A percentile compares a stretch with the other conserved stretches of the same genome.
These are phyloP conservation scores for Echria macrotheca DNA, from an alignment of 495 filamentous ascomycete genomes.

Conservation along the genomic window DNA sequence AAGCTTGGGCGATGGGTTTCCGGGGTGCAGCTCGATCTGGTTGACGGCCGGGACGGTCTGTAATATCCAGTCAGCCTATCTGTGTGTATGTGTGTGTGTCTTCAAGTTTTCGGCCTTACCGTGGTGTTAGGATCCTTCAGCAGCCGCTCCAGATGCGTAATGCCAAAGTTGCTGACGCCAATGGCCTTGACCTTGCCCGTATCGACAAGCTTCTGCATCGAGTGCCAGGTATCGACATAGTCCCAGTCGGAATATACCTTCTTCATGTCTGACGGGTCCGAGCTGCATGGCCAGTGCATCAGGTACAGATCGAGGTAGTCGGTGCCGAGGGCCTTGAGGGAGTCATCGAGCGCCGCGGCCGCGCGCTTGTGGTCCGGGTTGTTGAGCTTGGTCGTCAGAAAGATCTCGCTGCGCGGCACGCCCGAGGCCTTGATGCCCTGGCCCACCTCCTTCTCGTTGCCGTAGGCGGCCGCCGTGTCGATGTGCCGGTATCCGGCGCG, in stretches of 20 bases:
- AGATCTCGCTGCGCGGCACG: constrained; percentile 75
- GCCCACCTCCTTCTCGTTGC: constrained; percentile 79
- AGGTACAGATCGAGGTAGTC: constrained; percentile 84
- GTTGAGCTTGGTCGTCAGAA: constrained; percentile 83
- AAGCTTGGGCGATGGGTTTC: constrained; percentile 73
- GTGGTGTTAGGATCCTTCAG: constrained; percentile 52
- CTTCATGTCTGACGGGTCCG: constrained; percentile 35
- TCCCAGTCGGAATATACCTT: constrained; percentile 58
- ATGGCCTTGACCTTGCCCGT: constrained; percentile 79
- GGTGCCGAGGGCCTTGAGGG: constrained; percentile 61
- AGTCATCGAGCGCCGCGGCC: constrained; percentile 61
- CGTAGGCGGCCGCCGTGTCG: constrained; percentile 71
- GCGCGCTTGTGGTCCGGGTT: constrained; percentile 70
- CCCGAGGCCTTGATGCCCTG: constrained; percentile 74
- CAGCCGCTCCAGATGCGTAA: constrained; percentile 61
- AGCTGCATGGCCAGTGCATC: constrained; percentile 72
- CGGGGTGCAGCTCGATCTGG: constrained; percentile 88
- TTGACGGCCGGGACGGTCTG: constrained; percentile 77
- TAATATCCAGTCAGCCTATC: constrained; percentile 28
- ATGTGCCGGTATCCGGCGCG: constrained; percentile 58
- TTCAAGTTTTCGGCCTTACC: constrained; percentile 23
- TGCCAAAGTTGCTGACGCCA: constrained; percentile 73
- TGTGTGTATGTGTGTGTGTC: background rate
- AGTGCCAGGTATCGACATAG: constrained; percentile 78
- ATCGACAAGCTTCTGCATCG: constrained; percentile 75